Evolutionary conservation across 1,284 basidiomycete genomes (phyloP), one percentile per base, ranked within the genome.

Genomic region (Pseudozyma pruni): DNA sequence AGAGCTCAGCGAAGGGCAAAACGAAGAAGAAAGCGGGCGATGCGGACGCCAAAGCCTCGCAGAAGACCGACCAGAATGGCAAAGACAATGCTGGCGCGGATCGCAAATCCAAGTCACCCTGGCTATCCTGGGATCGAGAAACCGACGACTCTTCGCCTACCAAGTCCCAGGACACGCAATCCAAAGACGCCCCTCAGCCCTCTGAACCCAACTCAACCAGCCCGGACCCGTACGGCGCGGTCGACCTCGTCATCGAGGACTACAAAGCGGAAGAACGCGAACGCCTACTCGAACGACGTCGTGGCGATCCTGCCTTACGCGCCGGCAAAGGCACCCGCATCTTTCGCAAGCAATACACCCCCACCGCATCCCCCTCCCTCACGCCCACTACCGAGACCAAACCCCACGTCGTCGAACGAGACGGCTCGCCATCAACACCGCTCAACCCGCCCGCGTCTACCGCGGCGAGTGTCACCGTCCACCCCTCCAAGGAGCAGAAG

Each of bases 211-310:
- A 44, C 14, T 14, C 41, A 13, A 20, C 48, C 14, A 39, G 47
- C 16, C 32, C 23, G 1, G 60, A 74, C 25, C 67, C 72, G 9
- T 70, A 66, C 49, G 75, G 75, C n/a, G 73, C 73, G 2, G 71
- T 75, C 23, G 74, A 78, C 32, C 44, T 78, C 3, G 58, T 78
- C 2, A 38, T 78, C 11, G 71, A 73, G 34, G 75, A 78, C 51
- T 69, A 57, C 45, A 54, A 72, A 49, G 74, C 74, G 11, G 75
- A 78, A 53, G 75, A 78, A 43, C 43, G 75, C 17, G 71, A 78
- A 25, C 54, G 74, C 4, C 39, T 74, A 5, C 50, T 72, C 20
- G 75, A 78, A 38, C 54, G 75, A 2, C 50, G 75, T 3, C 54
- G 75, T 9, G 75, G 75, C 22, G 75, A 78, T 35, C 74, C 75